These are phyloP conservation scores for Apiotrichum mycotoxinovorans DNA, from an alignment of 1,284 basidiomycete genomes.

Conservation along the genomic window DNA sequence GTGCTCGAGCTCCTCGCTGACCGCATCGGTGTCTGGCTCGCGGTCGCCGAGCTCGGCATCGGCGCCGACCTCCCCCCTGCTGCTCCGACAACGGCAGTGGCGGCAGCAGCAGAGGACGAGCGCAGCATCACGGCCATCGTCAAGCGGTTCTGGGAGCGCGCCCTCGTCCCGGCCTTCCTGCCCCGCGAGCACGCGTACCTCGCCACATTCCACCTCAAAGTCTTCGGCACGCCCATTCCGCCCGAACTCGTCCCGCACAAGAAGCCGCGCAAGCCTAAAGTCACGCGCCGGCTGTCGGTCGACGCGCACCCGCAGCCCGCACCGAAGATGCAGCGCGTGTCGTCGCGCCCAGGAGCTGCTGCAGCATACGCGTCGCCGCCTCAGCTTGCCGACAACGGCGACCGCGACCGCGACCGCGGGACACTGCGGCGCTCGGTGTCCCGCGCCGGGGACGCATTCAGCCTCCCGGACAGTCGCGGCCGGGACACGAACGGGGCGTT, in stretches of 20 bases:
- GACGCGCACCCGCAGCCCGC: not conserved
- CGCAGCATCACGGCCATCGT: conserved; percentile 16
- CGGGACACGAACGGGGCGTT: not conserved
- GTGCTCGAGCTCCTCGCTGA: conserved; percentile 39
- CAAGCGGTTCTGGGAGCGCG: conserved; percentile 27
- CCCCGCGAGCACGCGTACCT: conserved; percentile 24
- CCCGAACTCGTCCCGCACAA: conserved; percentile 27
- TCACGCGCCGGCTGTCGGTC: conserved; percentile 24
- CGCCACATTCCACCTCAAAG: conserved; percentile 35
- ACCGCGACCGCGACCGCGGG: not conserved
- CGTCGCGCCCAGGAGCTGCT: too few relatives aligned
- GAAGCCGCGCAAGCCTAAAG: conserved; percentile 38
- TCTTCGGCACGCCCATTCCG: conserved; percentile 38
- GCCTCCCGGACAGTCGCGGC: too few relatives aligned
- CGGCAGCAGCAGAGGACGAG: too few relatives aligned
- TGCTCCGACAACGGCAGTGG: too few relatives aligned
- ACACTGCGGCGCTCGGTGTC: not conserved
- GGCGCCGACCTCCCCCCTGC: conserved; percentile 2
- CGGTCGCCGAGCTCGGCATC: conserved; percentile 39
- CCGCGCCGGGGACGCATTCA: not conserved
- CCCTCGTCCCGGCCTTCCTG: conserved; percentile 24
- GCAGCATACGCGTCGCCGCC: too few relatives aligned
- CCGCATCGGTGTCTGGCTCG: conserved; percentile 41
- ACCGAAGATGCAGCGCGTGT: not conserved
- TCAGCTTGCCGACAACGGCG: not conserved